A percentile compares a stretch with the other conserved stretches of the same genome.
These are phyloP conservation scores for Saposhnikovia divaricata DNA, from an alignment of 129 eudicot genomes.

Conservation along the genomic window DNA sequence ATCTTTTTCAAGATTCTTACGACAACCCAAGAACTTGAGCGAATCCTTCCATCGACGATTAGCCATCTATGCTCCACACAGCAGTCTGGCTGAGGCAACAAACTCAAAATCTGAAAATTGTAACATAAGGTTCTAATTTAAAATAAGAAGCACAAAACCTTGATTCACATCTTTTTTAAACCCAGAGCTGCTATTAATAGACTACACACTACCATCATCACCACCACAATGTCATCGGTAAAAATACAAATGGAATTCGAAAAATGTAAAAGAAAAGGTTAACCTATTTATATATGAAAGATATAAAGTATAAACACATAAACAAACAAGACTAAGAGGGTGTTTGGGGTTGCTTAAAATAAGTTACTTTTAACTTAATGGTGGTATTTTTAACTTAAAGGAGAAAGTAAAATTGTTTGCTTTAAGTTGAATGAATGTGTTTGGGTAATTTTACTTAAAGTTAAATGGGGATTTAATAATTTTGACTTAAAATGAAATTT, in stretches of 20 bases:
- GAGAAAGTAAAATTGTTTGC: no score
- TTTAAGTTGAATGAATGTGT: no score
- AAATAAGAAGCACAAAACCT: neutral
- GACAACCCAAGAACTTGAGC: slow-evolving; percentile 29
- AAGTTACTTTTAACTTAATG: no score
- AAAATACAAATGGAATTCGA: neutral
- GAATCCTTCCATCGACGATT: slow-evolving; percentile 45
- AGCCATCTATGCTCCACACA: slow-evolving; percentile 30
- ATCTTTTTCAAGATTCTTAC: slow-evolving; percentile 55
- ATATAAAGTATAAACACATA: neutral
- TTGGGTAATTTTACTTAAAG: no score
- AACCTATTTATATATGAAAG: neutral
- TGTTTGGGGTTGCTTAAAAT: no score
- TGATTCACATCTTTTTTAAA: neutral
- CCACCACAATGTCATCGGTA: neutral
- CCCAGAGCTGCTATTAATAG: neutral
- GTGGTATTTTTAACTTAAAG: no score
- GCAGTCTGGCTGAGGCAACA: neutral
- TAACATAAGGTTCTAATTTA: neutral
- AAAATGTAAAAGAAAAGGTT: neutral
- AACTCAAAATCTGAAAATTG: slow-evolving; percentile 4
- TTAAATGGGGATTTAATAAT: no score
- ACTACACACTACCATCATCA: neutral
- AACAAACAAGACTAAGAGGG: neutral
- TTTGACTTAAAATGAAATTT: no score